Base-by-base conservation (phyloP, 1,139 yeast species). In the Maudiozyma humilis region DNA sequence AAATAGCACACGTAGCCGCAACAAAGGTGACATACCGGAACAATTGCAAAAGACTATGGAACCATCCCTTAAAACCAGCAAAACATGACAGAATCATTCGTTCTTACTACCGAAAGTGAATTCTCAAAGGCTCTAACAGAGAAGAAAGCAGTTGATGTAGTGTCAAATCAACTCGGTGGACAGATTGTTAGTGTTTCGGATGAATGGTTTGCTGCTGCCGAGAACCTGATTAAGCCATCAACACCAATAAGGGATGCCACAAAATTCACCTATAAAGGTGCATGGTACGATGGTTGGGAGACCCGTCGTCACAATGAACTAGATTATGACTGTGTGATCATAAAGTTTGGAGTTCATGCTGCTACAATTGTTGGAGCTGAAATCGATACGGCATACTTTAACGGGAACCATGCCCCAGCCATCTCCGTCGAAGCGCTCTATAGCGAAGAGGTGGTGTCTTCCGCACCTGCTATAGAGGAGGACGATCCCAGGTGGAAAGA, bases 231-330 rank as follows among this genome's bases (percentile, higher is more conserved):
- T 63, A 80, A 84, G 59, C 89, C 96, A 32, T 73, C 73, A 44
- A 72, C 79, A 6, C 94, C 96, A 3, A 75, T 86, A 46, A 72
- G 93, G 58, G 94, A 86, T 57, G 82, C 85, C 18, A 81, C 88
- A 16, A 71, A 75, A 56, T 89, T 86, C 65, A 78, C 83, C 3
- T 82, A 77, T 51, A 77, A 89, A 3, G 97, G 97, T 44, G 95
- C 95, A 4, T 88, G 96, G 96, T 89, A 85, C 61, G 97, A 89
- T 56, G 97, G 97, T 14, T 89, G 97, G 97, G 97, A 89, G 65
- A 88, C 97, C 18, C 75, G 96, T 63, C 76, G 97, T 66, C 97
- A 89, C 70, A 89, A 89, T 64, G 67, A 77, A 2, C 82, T 72
- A 48, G 87, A 79, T 45, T 84, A 86, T 36, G 97, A 89, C 59